Conservation (phyloP, 495 filamentous ascomycete genomes). For the Staphylotrichum tortipilum region DNA sequence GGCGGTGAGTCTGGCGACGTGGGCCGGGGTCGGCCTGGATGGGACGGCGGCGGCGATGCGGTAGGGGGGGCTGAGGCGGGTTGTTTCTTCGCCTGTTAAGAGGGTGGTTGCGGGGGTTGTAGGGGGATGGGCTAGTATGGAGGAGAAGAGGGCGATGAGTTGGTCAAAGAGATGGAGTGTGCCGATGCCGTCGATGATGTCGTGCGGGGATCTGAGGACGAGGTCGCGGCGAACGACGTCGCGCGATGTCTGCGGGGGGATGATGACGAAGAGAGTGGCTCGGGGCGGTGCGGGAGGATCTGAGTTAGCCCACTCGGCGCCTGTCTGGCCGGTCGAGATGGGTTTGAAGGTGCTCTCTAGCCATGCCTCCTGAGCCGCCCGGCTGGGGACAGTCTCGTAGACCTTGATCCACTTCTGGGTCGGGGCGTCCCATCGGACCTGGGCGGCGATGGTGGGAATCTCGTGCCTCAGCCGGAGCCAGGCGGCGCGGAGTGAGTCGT, state of each 20-base stretch:
- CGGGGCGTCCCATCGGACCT: slow-evolving; percentile 22
- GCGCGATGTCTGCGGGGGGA: background rate
- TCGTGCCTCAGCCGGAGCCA: slow-evolving; percentile 36
- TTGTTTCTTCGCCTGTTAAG: slow-evolving; percentile 13
- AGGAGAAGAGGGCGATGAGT: slow-evolving; percentile 10
- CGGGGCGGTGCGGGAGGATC: slow-evolving; percentile 29
- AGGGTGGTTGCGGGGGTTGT: background rate
- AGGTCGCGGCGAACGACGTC: slow-evolving; percentile 22
- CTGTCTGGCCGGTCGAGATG: slow-evolving; percentile 22
- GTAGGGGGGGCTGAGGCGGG: slow-evolving; percentile 14
- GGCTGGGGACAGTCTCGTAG: slow-evolving; percentile 23
- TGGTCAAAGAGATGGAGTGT: slow-evolving; percentile 31
- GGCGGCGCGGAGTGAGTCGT: slow-evolving; percentile 28
- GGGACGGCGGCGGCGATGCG: slow-evolving; percentile 10
- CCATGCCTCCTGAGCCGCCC: slow-evolving; percentile 23
- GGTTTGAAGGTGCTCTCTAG: slow-evolving; percentile 30
- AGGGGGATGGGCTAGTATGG: slow-evolving; percentile 12
- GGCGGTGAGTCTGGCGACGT: background rate
- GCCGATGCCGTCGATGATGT: slow-evolving; percentile 44
- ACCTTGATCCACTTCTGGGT: slow-evolving; percentile 30
- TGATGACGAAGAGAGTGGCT: slow-evolving; percentile 36
- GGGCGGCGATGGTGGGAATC: slow-evolving; percentile 37
- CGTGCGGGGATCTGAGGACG: slow-evolving; percentile 38
- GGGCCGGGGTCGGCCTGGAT: background rate
- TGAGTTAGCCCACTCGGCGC: slow-evolving; percentile 34